Conservation (phyloP, 164 flowering plant genomes). For the Chloranthus sessilifolius region DNA sequence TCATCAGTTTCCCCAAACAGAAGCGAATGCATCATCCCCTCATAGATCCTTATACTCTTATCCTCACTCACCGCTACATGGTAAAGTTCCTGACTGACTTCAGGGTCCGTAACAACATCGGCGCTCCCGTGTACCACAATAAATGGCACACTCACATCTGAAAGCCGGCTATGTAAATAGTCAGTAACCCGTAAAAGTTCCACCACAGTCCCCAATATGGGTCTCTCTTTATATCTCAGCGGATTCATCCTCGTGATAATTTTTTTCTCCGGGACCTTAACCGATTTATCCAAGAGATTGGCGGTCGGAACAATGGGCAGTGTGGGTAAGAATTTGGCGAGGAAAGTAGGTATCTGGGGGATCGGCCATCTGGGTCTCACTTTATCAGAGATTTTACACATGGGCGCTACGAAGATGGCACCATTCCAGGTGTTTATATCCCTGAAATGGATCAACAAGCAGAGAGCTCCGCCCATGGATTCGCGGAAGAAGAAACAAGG, state of each 20-base stretch:
- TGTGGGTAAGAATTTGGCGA: constrained; percentile 60
- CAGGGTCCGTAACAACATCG: constrained; percentile 81
- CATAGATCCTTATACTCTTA: constrained; percentile 64
- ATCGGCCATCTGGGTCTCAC: constrained; percentile 85
- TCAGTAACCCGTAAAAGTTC: constrained; percentile 73
- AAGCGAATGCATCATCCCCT: constrained; percentile 90
- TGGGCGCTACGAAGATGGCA: constrained; percentile 72
- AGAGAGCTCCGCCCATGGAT: constrained; percentile 93
- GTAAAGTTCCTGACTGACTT: constrained; percentile 58
- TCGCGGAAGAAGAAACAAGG: constrained; percentile 71
- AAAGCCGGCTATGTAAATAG: constrained; percentile 29
- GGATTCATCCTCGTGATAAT: constrained; percentile 55
- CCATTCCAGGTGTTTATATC: constrained; percentile 32
- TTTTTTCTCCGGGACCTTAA: constrained; percentile 66
- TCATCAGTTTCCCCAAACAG: constrained; percentile 84
- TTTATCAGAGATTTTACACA: constrained; percentile 79
- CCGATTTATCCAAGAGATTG: constrained; percentile 59
- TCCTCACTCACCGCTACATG: constrained; percentile 61
- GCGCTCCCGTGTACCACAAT: constrained; percentile 78
- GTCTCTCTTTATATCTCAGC: constrained; percentile 59
- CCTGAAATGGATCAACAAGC: constrained; percentile 52
- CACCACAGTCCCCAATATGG: constrained; percentile 70
- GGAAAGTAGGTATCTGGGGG: constrained; percentile 41
- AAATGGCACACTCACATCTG: constrained; percentile 64
- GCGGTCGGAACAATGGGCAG: constrained; percentile 68